phyloP scores from a whole-genome alignment of 148 eudicot species.

The Silene uniflora region DNA sequence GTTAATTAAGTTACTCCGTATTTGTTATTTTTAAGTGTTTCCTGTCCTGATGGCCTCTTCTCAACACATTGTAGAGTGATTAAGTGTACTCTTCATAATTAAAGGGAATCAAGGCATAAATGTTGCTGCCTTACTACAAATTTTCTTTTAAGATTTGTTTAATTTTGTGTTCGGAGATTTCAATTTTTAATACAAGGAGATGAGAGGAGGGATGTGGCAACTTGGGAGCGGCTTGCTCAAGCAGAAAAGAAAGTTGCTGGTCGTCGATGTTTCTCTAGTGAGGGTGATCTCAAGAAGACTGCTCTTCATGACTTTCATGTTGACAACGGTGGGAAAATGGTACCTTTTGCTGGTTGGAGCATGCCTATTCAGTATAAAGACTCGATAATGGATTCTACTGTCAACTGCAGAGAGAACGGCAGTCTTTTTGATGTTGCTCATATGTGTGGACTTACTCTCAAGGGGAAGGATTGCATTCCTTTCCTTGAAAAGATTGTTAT shows the following conservation, averaged over 20 bases:
- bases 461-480: slow-evolving; percentile 80
- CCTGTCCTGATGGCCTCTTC: neutral
- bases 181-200: slow-evolving; percentile 26
- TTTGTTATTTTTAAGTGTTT: neutral
- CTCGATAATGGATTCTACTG: slow-evolving; percentile 90
- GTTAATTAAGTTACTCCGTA: too few relatives aligned
- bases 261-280: slow-evolving; percentile 71
- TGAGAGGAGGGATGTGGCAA: slow-evolving; percentile 97
- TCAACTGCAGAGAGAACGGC: slow-evolving; percentile 88
- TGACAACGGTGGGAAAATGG: slow-evolving; percentile 89
- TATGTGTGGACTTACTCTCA: slow-evolving; percentile 87
- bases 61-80: neutral
- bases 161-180: slow-evolving; percentile 20
- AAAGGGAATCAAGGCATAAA: neutral
- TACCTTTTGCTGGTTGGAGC: slow-evolving; percentile 99
- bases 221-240: slow-evolving; percentile 88
- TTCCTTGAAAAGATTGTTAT: slow-evolving; percentile 91
- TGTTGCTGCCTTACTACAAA: neutral
- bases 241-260: slow-evolving; percentile 56
- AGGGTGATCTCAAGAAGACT: slow-evolving; percentile 81
- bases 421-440: slow-evolving; percentile 92
- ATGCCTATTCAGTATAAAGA: slow-evolving; percentile 99
- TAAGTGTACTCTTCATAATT: too few relatives aligned
- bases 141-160: neutral
- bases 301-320: slow-evolving; percentile 85